Evolutionary conservation across 148 eudicot species (phyloP).

Genomic region (Rhododendron ovatum): DNA sequence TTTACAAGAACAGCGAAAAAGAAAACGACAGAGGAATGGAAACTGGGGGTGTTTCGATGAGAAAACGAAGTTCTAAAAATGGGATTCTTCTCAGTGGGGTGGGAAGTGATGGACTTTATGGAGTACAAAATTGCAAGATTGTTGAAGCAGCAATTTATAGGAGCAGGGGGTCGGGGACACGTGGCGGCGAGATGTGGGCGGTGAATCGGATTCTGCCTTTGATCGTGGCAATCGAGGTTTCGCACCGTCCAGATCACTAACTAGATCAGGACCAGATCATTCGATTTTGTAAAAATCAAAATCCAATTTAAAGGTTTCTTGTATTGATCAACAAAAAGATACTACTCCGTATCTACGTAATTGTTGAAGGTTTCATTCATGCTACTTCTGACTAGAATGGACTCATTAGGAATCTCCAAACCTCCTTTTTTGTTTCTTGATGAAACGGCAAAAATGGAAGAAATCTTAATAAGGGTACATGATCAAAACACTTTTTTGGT

Average conservation of each 20-base stretch:
- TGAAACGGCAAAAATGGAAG: too few relatives aligned
- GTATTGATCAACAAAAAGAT: too few relatives aligned
- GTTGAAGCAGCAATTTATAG: not conserved
- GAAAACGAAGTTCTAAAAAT: not conserved
- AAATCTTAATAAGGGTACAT: too few relatives aligned
- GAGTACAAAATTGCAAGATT: not conserved
- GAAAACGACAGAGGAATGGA: not conserved
- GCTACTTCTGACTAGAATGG: too few relatives aligned
- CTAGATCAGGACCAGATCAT: not conserved
- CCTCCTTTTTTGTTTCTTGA: too few relatives aligned
- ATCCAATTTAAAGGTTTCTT: too few relatives aligned
- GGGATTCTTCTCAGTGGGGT: too few relatives aligned
- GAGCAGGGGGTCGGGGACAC: slow-evolving; percentile 3
- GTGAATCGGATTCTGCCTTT: slow-evolving; percentile 30
- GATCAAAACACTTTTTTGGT: too few relatives aligned
- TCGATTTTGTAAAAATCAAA: not conserved
- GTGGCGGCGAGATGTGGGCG: not conserved
- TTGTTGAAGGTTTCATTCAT: too few relatives aligned
- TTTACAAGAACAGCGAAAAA: not conserved
- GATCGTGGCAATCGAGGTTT: slow-evolving; percentile 30
- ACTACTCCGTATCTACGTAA: too few relatives aligned
- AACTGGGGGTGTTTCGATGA: not conserved
- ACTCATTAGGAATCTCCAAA: too few relatives aligned
- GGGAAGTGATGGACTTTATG: too few relatives aligned
- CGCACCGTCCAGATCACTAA: slow-evolving; percentile 29